A percentile compares a stretch with the other conserved stretches of the same genome.
Evolutionary conservation across 2,329 filamentous ascomycete genomes (phyloP).

Genomic region (Colletotrichum falcatum): DNA sequence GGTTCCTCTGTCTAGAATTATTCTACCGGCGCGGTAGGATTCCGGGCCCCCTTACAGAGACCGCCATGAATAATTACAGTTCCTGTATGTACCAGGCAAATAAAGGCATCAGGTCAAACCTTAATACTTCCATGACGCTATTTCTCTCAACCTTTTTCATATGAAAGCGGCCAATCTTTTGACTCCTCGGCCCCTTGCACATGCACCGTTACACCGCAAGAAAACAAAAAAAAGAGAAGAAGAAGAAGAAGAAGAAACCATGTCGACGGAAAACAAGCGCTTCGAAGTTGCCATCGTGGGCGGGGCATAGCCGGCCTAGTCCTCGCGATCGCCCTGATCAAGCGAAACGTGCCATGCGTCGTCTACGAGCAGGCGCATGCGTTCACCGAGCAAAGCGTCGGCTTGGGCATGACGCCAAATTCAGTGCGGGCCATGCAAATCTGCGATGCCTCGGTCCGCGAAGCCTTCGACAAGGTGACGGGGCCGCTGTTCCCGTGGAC

Average conservation of each 20-base stretch:
- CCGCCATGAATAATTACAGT: too few relatives aligned
- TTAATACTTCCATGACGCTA: not conserved
- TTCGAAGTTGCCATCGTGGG: slow-evolving; percentile 60
- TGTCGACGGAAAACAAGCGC: slow-evolving; percentile 6
- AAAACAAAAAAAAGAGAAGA: too few relatives aligned
- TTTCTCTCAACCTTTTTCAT: not conserved
- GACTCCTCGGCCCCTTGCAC: too few relatives aligned
- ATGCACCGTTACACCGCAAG: too few relatives aligned
- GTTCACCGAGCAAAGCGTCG: slow-evolving; percentile 62
- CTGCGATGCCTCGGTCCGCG: slow-evolving; percentile 46
- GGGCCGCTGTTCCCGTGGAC: slow-evolving; percentile 40
- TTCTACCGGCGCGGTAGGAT: not conserved
- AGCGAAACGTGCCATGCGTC: slow-evolving; percentile 55
- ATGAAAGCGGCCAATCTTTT: too few relatives aligned
- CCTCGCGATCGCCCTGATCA: slow-evolving; percentile 58
- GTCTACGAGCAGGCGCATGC: slow-evolving; percentile 59
- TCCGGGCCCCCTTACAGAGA: too few relatives aligned
- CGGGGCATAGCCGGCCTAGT: slow-evolving; percentile 64
- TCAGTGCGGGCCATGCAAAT: slow-evolving; percentile 58
- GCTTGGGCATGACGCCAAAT: slow-evolving; percentile 63
- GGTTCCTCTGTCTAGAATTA: too few relatives aligned
- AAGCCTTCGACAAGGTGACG: slow-evolving; percentile 51
- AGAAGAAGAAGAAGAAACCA: not conserved
- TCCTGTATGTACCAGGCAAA: too few relatives aligned
- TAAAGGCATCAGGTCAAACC: not conserved